Base-by-base conservation (phyloP, 202 grass and related monocot species). In the Carex arenaria region DNA sequence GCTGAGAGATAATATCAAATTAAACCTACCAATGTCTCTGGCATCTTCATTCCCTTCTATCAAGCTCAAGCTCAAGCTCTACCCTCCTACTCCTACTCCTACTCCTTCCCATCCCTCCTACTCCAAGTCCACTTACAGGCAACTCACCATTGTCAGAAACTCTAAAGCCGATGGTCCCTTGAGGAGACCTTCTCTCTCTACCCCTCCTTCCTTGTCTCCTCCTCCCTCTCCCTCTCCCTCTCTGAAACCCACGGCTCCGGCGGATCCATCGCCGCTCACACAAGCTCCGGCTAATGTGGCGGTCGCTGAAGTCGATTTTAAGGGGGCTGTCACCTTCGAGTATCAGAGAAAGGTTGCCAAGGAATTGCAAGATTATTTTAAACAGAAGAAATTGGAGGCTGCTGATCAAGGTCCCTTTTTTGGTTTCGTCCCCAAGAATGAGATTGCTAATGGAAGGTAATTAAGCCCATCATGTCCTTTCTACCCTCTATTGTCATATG, bases 321-420 rank as follows among this genome's bases (percentile, higher is more conserved):
- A 73, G 63, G 91, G 82, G 28, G 65, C 52, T 40, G 89, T 96
- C 74, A 99, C 96, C 30, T 85, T 99, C 61, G 96, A 99, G 88
- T 96, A 91, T 87, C 96, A 99, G 89, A 99, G 93, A 85, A 94
- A 96, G 87, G 93, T 92, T 82, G 96, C 96, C 28, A 99, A 90
- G 87, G 96, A 99, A 60, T 86, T 99, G 87, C 96, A 99, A 87
- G 91, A 99, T 3, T 99, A 96, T 83, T 99, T 96, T 84, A 99
- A 92, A 83, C 90, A 94, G 91, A 95, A 96, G 88, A 99, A 99
- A 85, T 87, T 92, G 54, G 96, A 99, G 79, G 91, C 93, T 68
- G 82, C 91, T 10, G 56, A 85, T 68, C 96, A 94, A 87, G 96
- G 93, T 0, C 96, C 96, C 0, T 87, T 90, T 86, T 96, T 99